These are phyloP conservation scores for Auriscalpium vulgare DNA, from an alignment of 768 basidiomycete genomes.

Conservation along the genomic window DNA sequence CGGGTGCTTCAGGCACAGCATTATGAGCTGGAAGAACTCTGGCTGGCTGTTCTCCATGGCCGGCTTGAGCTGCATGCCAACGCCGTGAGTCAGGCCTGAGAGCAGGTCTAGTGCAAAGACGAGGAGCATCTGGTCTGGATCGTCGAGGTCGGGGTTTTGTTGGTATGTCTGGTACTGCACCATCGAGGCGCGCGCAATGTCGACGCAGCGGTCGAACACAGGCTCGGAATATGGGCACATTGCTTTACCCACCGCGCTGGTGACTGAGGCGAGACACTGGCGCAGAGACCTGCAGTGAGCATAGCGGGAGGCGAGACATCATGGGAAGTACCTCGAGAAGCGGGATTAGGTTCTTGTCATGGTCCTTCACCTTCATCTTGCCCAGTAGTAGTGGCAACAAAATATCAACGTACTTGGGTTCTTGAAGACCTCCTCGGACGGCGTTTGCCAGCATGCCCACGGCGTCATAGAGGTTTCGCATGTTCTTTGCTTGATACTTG, in stretches of 20 bases:
- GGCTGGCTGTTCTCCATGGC: conserved; percentile 67
- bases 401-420: conserved; percentile 84
- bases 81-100: conserved; percentile 91
- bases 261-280: conserved; percentile 94
- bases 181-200: conserved; percentile 75
- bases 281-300: too few relatives aligned
- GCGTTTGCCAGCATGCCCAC: conserved; percentile 97
- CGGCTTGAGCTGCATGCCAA: conserved; percentile 69
- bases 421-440: conserved; percentile 81
- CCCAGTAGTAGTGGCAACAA: conserved; percentile 91
- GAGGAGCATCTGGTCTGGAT: conserved; percentile 93
- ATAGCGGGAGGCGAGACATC: neutral
- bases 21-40: conserved; percentile 71
- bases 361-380: conserved; percentile 75
- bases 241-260: conserved; percentile 86
- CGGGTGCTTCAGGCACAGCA: conserved; percentile 89
- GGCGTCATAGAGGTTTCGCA: conserved; percentile 96
- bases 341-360: conserved; percentile 89
- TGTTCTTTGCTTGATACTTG: conserved; percentile 99
- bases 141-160: conserved; percentile 83
- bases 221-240: conserved; percentile 86
- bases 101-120: conserved; percentile 94
- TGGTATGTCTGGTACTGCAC: conserved; percentile 83
- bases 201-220: conserved; percentile 86
- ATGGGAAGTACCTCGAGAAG: conserved; percentile 71